Percentiles rank a stretch among this genome's conserved stretches.
Conservation (phyloP, 2,329 filamentous ascomycete genomes). For the Metarhizium brunneum region DNA sequence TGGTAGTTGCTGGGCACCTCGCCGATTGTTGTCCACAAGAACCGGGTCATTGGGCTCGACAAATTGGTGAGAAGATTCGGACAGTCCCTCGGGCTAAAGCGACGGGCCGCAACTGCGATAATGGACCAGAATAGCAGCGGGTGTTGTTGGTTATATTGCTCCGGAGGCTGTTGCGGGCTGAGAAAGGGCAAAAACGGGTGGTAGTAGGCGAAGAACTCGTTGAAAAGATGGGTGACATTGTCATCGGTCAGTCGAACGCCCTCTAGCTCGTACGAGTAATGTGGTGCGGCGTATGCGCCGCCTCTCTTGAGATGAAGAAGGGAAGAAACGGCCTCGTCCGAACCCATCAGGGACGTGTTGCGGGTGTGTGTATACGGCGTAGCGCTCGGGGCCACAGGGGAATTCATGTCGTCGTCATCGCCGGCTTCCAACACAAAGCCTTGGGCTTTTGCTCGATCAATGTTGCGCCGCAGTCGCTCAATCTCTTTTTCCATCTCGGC, state of each 20-base stretch:
- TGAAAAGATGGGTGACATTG: slow-evolving; percentile 55
- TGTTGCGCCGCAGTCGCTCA: slow-evolving; percentile 53
- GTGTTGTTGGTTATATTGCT: slow-evolving; percentile 68
- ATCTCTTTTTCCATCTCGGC: slow-evolving; percentile 83
- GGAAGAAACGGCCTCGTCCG: slow-evolving; percentile 59
- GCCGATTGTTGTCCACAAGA: slow-evolving; percentile 69
- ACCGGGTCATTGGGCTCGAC: slow-evolving; percentile 56
- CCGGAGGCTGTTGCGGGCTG: slow-evolving; percentile 54
- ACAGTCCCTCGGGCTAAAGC: slow-evolving; percentile 48
- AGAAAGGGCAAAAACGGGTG: slow-evolving; percentile 73
- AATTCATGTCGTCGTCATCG: slow-evolving; percentile 49
- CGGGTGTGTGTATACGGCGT: slow-evolving; percentile 49
- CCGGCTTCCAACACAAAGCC: slow-evolving; percentile 40
- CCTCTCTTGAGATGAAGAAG: slow-evolving; percentile 57
- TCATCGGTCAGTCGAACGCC: slow-evolving; percentile 56
- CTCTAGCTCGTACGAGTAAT: slow-evolving; percentile 53
- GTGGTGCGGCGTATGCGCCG: slow-evolving; percentile 50
- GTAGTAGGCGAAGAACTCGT: slow-evolving; percentile 66
- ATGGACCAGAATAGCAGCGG: slow-evolving; percentile 82
- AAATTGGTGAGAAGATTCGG: slow-evolving; percentile 57
- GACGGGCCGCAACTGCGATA: slow-evolving; percentile 63
- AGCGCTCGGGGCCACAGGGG: slow-evolving; percentile 42
- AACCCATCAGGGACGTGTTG: slow-evolving; percentile 56
- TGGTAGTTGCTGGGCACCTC: slow-evolving; percentile 72
- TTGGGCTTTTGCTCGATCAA: slow-evolving; percentile 50